Base-by-base conservation (phyloP, 345 rosid species). In the Iberis pinnata region DNA sequence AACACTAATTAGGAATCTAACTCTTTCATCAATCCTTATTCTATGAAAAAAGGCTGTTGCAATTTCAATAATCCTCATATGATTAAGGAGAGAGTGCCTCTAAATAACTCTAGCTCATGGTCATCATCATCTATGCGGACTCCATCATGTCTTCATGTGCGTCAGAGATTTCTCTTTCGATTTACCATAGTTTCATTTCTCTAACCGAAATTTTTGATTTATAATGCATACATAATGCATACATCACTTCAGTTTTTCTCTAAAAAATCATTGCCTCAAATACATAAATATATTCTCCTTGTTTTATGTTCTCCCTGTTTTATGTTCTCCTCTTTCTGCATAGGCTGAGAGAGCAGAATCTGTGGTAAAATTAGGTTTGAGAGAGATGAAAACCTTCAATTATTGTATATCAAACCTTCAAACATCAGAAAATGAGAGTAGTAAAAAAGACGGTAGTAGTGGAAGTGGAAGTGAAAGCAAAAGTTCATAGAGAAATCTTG, bases 351-450 rank as follows among this genome's bases (percentile, higher is more conserved):
- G 81, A 71, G 76, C 81, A 10, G 94, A 90, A 72, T 87, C 95
- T 61, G 92, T 83, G 31, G 77, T 90, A 2, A 90, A 90, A 81
- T 88, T 87, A 12, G 89, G 98, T 41, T 76, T 90, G 35, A 78
- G 89, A 62, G 84, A 78, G 78, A 92, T 90, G 32, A 90, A 87
- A 65, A 72, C 83, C 5, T 83, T 87, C 50, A 87, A 86, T 0
- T 78, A 71, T 42, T 87, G 81, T 54, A 89, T 90, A 51, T 82
- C 96, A 12, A 70, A 56, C 19, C 75, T 79, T 43, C 80, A 73
- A 68, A 81, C 81, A 0, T 81, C 81, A 43, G 81, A 84, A 58
- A 60, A 48, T 7, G 67, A 60, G 45, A 10, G 6, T 40, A 31
- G 40, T 60, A 49, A 20, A 16, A 65, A 18, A 17, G 66, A 54